Evolutionary conservation across 345 rosid genomes (phyloP), one percentile per base, ranked within the genome.

Genomic region (Murraya koenigii): DNA sequence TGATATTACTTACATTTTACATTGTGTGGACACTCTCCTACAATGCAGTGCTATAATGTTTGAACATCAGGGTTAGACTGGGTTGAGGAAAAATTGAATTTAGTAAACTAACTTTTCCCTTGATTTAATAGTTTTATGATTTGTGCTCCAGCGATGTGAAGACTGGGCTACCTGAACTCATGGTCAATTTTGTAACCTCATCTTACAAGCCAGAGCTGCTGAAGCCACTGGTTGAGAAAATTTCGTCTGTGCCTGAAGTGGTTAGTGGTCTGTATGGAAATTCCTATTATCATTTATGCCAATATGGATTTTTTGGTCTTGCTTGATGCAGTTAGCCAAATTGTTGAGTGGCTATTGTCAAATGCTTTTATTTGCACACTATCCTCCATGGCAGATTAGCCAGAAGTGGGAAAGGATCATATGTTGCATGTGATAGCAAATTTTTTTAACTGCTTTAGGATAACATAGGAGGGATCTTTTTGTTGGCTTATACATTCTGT

Each of bases 121-220:
- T 15, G 65, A 30, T 77, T 71, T 55, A 70, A 69, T 73, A 60
- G 49, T 79, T 63, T 19, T 71, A 58, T 44, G 49, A 58, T 85
- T 76, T 73, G 56, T 83, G 60, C 74, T 76, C 80, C 86, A 95
- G 99, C 87, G 85, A 92, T 82, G 76, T 84, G 75, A 82, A 82
- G 80, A 88, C 93, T 77, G 88, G 93, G 80, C 75, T 78, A 47
- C 91, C 82, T 49, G 93, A 95, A 77, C 88, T 95, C 52, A 95
- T 95, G 98, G 98, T 93, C 80, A 95, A 93, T 78, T 92, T 95
- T 83, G 97, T 95, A 81, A 95, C 98, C 44, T 91, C 98, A 4
- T 89, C 90, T 47, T 89, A 91, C 87, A 80, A 89, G 80, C 97
- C 98, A 58, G 96, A 91, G 85, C 85, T 93, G 85, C 89, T 95